Evolutionary conservation across 176 grass and related monocot genomes (phyloP).

Genomic region (Typha latifolia): DNA sequence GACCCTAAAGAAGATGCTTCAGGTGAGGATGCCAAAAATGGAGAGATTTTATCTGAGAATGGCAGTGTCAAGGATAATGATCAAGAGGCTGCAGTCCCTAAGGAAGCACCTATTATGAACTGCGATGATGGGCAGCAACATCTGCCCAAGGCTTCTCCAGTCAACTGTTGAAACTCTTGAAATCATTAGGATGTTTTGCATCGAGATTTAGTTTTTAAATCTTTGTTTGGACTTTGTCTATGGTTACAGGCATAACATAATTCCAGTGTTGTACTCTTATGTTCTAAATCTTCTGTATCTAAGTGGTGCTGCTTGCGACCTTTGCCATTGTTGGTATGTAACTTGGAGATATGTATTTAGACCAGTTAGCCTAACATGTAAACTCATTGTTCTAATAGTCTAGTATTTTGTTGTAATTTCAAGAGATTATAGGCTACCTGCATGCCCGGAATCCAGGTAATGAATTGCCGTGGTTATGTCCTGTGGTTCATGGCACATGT

Average conservation of each 20-base stretch:
- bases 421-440: not conserved
- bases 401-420: not conserved
- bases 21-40: not conserved
- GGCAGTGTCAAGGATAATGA: constrained; percentile 1
- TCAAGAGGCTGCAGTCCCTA: not conserved
- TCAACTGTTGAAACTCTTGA: constrained; percentile 2
- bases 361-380: not conserved
- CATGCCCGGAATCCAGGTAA: not conserved
- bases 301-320: not conserved
- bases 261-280: not conserved
- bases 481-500: not conserved
- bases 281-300: constrained; percentile 1
- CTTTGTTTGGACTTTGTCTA: not conserved
- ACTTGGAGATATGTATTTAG: not conserved
- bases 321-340: not conserved
- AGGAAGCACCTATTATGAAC: not conserved
- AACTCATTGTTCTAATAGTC: not conserved
- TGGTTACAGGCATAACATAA: not conserved
- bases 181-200: not conserved
- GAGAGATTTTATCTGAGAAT: not conserved
- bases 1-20: not conserved
- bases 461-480: not conserved
- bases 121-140: constrained; percentile 1
- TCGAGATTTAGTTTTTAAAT: not conserved
- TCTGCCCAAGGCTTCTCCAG: not conserved